These are phyloP conservation scores for Ustilago esculenta DNA, from an alignment of 1,284 basidiomycete species.

Conservation along the genomic window DNA sequence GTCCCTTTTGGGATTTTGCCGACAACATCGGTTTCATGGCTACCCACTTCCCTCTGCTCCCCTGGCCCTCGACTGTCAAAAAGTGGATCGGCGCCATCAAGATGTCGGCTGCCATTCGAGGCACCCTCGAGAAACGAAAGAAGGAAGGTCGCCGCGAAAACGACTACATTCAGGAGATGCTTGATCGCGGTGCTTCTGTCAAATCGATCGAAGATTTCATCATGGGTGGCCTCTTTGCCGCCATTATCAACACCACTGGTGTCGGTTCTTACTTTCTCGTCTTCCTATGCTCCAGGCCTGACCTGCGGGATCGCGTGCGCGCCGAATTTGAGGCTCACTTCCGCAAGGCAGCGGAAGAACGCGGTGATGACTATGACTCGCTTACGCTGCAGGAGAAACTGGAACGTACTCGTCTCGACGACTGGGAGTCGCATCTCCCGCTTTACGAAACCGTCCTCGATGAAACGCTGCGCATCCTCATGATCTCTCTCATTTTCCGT, in stretches of 20 bases:
- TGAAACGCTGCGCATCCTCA: slow-evolving; percentile 47
- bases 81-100: slow-evolving; percentile 47
- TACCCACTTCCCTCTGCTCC: slow-evolving; percentile 35
- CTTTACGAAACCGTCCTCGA: slow-evolving; percentile 30
- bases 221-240: slow-evolving; percentile 49
- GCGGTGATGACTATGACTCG: slow-evolving; percentile 38
- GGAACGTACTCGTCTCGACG: slow-evolving; percentile 19
- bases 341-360: slow-evolving; percentile 23
- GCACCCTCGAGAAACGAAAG: slow-evolving; percentile 30
- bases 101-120: slow-evolving; percentile 38
- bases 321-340: slow-evolving; percentile 33
- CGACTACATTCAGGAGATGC: slow-evolving; percentile 46
- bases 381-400: slow-evolving; percentile 29
- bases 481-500: slow-evolving; percentile 45
- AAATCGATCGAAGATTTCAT: slow-evolving; percentile 40
- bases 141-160: slow-evolving; percentile 36
- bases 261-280: slow-evolving; percentile 31
- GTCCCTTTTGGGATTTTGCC: slow-evolving; percentile 45
- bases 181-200: slow-evolving; percentile 28
- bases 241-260: slow-evolving; percentile 55
- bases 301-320: slow-evolving; percentile 16
- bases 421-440: slow-evolving; percentile 39
- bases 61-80: slow-evolving; percentile 19
- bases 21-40: slow-evolving; percentile 46
- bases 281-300: slow-evolving; percentile 25